These are phyloP conservation scores for Apophysomyces sp. DNA, from an alignment of 371 early-diverging fungal genomes.

Conservation along the genomic window DNA sequence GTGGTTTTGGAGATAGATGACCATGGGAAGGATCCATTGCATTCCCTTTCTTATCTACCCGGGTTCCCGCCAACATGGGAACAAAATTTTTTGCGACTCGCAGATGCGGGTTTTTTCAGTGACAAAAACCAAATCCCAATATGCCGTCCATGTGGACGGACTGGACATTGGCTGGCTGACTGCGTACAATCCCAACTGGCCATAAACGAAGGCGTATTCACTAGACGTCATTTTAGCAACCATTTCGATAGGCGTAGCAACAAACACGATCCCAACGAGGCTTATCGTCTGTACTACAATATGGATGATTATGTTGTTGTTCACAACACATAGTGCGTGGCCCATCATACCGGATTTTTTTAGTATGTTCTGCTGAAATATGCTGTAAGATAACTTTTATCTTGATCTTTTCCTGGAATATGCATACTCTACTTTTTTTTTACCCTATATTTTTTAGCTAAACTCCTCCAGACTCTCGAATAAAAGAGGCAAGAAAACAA, in stretches of 20 bases:
- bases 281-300: slow-evolving; percentile 14
- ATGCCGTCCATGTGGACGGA: slow-evolving; percentile 11
- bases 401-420: too few relatives aligned
- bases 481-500: neutral
- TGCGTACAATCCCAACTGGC: neutral
- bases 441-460: neutral
- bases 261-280: neutral
- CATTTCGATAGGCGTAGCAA: neutral
- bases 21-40: neutral
- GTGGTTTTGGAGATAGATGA: neutral
- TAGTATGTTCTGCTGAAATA: too few relatives aligned
- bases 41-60: neutral
- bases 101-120: slow-evolving; percentile 16
- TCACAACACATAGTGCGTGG: slow-evolving; percentile 1
- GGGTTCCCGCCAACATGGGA: slow-evolving; percentile 9
- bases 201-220: neutral
- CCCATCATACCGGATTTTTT: too few relatives aligned
- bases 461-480: neutral
- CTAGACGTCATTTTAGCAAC: neutral
- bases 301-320: slow-evolving; percentile 14
- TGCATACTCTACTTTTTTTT: neutral
- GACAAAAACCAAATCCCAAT: slow-evolving; percentile 8
- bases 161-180: slow-evolving; percentile 17
- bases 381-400: too few relatives aligned
- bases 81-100: slow-evolving; percentile 7